Evolutionary conservation across 1,284 basidiomycete genomes (phyloP).

Genomic region (Thelephora terrestris): DNA sequence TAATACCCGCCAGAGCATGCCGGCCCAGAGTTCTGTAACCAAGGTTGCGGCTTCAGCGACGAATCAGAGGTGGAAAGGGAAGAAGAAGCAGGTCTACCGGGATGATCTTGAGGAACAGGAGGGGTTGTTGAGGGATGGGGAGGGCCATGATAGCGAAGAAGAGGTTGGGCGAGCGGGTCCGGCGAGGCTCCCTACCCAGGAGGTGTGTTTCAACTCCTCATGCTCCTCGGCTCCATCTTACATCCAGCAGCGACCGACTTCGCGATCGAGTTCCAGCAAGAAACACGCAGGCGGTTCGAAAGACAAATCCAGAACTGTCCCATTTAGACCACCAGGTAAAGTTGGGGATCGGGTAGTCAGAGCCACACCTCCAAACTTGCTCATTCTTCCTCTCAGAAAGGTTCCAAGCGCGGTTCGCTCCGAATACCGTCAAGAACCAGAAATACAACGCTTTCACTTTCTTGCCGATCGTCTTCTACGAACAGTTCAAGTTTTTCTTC

Average conservation of each 20-base stretch:
- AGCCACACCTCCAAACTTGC: constrained; percentile 4
- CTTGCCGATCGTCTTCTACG: constrained; percentile 93
- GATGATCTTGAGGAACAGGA: constrained; percentile 54
- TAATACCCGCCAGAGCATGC: not conserved
- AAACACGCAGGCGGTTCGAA: constrained; percentile 21
- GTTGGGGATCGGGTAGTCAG: constrained; percentile 1
- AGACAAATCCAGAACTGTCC: constrained; percentile 69
- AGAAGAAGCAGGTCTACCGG: constrained; percentile 39
- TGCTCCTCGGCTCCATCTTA: too few relatives aligned
- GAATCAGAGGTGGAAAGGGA: constrained; percentile 26
- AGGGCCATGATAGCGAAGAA: constrained; percentile 10
- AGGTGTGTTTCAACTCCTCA: not conserved
- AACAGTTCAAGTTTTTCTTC: constrained; percentile 99
- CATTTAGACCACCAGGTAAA: constrained; percentile 66
- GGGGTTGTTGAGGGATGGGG: constrained; percentile 30
- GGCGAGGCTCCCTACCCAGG: not conserved
- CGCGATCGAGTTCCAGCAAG: not conserved
- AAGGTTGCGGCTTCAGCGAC: constrained; percentile 24
- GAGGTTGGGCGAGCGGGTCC: not conserved
- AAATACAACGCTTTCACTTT: constrained; percentile 96
- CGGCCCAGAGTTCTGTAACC: not conserved
- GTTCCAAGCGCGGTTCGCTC: constrained; percentile 53
- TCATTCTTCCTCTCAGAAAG: constrained; percentile 37
- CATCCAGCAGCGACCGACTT: too few relatives aligned
- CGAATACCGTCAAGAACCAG: constrained; percentile 94